Evolutionary conservation across 345 rosid species (phyloP).

Genomic region (Citrus unshiu): DNA sequence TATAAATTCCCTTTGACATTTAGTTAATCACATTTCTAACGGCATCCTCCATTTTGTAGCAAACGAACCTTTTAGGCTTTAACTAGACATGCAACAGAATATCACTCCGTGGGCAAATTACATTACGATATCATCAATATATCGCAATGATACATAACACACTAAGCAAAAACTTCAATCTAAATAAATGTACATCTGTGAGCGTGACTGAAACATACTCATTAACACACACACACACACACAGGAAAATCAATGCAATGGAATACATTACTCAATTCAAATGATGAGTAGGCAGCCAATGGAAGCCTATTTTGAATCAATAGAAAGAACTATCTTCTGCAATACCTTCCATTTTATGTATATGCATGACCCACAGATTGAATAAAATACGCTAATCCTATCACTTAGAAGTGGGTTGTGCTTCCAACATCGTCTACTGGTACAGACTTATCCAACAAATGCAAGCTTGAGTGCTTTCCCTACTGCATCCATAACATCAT

Average conservation of each 20-base stretch:
- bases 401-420: background rate
- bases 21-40: background rate
- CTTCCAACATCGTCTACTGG: constrained; percentile 10
- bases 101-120: background rate
- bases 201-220: background rate
- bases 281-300: constrained; percentile 7
- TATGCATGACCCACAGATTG: background rate
- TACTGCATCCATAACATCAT: constrained; percentile 7
- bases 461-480: constrained; percentile 6
- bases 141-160: constrained; percentile 1
- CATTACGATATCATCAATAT: background rate
- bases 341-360: constrained; percentile 6
- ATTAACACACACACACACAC: background rate
- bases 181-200: constrained; percentile 9
- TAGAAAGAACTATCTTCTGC: constrained; percentile 9
- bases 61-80: too few relatives aligned
- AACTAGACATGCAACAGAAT: background rate
- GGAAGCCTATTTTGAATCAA: constrained; percentile 16
- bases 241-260: background rate
- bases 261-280: background rate
- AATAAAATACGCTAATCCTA: constrained; percentile 1
- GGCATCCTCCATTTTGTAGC: background rate
- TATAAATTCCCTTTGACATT: background rate
- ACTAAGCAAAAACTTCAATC: constrained; percentile 6
- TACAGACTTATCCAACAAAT: constrained; percentile 7